Conservation (phyloP, 352 stramenopile genomes). For the Phytophthora ramorum region DNA sequence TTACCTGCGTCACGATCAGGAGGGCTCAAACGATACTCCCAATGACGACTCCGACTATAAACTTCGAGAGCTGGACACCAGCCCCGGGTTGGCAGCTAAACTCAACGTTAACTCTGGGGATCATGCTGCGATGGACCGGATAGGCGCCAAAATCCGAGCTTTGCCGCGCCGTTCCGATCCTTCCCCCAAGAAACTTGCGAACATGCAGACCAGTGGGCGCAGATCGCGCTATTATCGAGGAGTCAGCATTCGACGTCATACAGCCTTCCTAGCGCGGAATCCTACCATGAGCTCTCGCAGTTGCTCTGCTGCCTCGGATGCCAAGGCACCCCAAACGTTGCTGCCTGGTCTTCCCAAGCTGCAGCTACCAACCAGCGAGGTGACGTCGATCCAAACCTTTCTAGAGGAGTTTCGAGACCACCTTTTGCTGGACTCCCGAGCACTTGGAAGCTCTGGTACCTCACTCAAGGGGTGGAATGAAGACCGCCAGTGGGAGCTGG, state of each 20-base stretch:
- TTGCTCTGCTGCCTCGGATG: conserved; percentile 2
- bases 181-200: neutral
- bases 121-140: neutral
- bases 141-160: conserved; percentile 2
- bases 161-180: neutral
- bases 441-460: conserved; percentile 27
- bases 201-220: conserved; percentile 6
- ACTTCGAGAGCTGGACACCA: conserved; percentile 9
- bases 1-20: conserved; percentile 26
- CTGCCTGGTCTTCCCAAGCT: conserved; percentile 47
- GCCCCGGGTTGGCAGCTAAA: neutral
- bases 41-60: conserved; percentile 11
- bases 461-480: conserved; percentile 28
- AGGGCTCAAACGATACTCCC: conserved; percentile 1
- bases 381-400: conserved; percentile 47
- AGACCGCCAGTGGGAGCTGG: conserved; percentile 57
- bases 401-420: conserved; percentile 60
- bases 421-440: conserved; percentile 43
- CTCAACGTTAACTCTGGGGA: neutral
- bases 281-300: conserved; percentile 20
- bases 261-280: conserved; percentile 28
- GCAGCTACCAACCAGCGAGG: conserved; percentile 36
- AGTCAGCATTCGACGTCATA: conserved; percentile 23
- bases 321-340: conserved; percentile 28
- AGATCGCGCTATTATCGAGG: conserved; percentile 30